Percentiles rank a stretch among this genome's conserved stretches.
Conservation (phyloP, 305 asterid species). For the Solanum chacoense region DNA sequence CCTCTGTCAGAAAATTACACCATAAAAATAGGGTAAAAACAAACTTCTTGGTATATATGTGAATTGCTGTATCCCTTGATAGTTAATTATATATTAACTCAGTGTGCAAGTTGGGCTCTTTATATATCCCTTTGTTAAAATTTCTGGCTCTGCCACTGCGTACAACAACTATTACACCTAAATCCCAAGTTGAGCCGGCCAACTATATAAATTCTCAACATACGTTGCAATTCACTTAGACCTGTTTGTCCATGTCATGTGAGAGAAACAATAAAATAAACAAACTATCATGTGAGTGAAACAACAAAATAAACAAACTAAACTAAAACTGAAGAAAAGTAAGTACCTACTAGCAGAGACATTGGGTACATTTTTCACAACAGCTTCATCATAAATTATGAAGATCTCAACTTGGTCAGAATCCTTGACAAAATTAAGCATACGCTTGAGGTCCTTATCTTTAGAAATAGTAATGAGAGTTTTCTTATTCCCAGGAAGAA, state of each 20-base stretch:
- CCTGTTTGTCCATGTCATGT: background rate
- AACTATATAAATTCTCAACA: background rate
- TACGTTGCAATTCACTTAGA: background rate
- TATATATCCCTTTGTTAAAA: background rate
- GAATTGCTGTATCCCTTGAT: background rate
- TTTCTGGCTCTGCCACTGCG: background rate
- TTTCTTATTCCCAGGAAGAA: slow-evolving; percentile 14
- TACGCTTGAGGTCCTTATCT: slow-evolving; percentile 15
- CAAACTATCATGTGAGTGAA: background rate
- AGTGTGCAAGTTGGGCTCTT: background rate
- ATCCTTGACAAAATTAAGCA: slow-evolving; percentile 1
- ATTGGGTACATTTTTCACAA: background rate
- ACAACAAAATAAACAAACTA: background rate
- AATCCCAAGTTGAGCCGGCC: background rate
- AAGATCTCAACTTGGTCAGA: slow-evolving; percentile 15
- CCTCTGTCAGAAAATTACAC: background rate
- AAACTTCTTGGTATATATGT: background rate
- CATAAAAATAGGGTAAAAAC: background rate
- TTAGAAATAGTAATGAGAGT: slow-evolving; percentile 10
- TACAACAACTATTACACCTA: background rate
- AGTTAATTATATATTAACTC: background rate
- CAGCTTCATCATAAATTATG: slow-evolving; percentile 5
- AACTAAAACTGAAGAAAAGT: background rate
- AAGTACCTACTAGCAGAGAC: slow-evolving; percentile 13
- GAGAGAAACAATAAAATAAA: background rate